These are phyloP conservation scores for Aspergillus diversus DNA, from an alignment of 495 filamentous ascomycete genomes.

Conservation along the genomic window DNA sequence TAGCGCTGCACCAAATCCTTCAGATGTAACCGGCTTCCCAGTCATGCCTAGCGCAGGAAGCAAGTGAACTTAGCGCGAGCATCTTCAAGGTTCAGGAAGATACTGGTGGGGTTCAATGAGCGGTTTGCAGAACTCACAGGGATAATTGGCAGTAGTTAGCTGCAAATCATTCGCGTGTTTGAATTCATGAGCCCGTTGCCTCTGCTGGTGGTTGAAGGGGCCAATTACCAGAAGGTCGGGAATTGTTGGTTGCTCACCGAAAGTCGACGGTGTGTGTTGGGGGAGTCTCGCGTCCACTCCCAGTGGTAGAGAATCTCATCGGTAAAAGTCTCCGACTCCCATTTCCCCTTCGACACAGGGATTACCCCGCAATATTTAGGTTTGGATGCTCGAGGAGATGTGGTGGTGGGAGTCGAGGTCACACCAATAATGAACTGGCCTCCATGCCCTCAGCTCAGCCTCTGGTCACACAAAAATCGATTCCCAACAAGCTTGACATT, in stretches of 20 bases:
- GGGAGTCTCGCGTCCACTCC: background rate
- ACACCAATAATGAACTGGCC: background rate
- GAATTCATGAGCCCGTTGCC: slow-evolving; percentile 18
- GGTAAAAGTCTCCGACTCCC: slow-evolving; percentile 11
- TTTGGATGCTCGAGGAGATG: background rate
- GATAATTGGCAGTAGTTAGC: slow-evolving; percentile 16
- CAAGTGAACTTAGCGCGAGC: slow-evolving; percentile 1
- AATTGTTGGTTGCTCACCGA: slow-evolving; percentile 7
- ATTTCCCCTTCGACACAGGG: slow-evolving; percentile 2
- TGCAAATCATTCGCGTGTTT: slow-evolving; percentile 22
- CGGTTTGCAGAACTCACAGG: slow-evolving; percentile 1
- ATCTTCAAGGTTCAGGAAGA: slow-evolving; percentile 1
- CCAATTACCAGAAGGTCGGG: slow-evolving; percentile 18
- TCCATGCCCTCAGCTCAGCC: slow-evolving; percentile 11
- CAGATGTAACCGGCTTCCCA: slow-evolving; percentile 12
- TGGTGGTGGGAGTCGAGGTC: background rate
- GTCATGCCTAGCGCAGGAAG: slow-evolving; percentile 1
- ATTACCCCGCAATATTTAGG: slow-evolving; percentile 17
- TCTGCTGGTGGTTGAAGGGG: background rate
- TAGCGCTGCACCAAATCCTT: slow-evolving; percentile 16
- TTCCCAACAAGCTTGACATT: slow-evolving; percentile 12
- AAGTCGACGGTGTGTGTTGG: slow-evolving; percentile 8
- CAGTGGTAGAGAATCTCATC: background rate
- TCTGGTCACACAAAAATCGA: slow-evolving; percentile 6
- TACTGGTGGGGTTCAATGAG: slow-evolving; percentile 4